Percentiles rank a stretch among this genome's conserved stretches.
Evolutionary conservation across 2,329 filamentous ascomycete genomes (phyloP).

Genomic region (Xylaria multiplex): DNA sequence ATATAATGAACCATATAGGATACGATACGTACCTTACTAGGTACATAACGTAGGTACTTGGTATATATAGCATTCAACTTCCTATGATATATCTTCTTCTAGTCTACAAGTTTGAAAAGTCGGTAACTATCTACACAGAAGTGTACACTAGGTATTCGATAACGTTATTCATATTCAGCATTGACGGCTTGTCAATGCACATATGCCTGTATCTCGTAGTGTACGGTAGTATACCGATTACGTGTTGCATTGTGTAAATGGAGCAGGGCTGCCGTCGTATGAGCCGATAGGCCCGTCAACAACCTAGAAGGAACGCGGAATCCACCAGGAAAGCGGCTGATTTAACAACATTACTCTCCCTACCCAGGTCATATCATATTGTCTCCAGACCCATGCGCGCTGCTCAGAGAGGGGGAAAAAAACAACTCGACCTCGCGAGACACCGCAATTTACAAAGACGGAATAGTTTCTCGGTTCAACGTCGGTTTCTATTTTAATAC

Average conservation of each 20-base stretch:
- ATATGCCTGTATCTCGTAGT: background rate
- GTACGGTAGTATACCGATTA: background rate
- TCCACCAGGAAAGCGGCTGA: conserved; percentile 9
- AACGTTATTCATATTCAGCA: background rate
- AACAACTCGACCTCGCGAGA: background rate
- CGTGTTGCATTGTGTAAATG: conserved; percentile 20
- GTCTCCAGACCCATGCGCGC: background rate
- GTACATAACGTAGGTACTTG: too few species aligned
- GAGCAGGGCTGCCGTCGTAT: conserved; percentile 16
- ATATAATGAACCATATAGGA: too few species aligned
- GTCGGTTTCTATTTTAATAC: background rate
- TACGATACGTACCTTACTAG: too few species aligned
- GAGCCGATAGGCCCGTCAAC: background rate
- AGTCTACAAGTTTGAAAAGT: background rate
- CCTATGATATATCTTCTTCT: background rate
- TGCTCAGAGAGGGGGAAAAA: too few species aligned
- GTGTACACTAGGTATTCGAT: too few species aligned
- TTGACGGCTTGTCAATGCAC: conserved; percentile 1
- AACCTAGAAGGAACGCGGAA: background rate
- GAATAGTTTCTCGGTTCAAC: background rate
- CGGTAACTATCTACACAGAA: too few species aligned
- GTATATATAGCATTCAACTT: background rate
- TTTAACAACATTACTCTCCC: background rate
- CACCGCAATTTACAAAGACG: background rate
- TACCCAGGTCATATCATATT: background rate